Percentiles rank a stretch among this genome's conserved stretches.
These are phyloP conservation scores for Labyrinthula sp. DNA, from an alignment of 352 stramenopile species.

Conservation along the genomic window DNA sequence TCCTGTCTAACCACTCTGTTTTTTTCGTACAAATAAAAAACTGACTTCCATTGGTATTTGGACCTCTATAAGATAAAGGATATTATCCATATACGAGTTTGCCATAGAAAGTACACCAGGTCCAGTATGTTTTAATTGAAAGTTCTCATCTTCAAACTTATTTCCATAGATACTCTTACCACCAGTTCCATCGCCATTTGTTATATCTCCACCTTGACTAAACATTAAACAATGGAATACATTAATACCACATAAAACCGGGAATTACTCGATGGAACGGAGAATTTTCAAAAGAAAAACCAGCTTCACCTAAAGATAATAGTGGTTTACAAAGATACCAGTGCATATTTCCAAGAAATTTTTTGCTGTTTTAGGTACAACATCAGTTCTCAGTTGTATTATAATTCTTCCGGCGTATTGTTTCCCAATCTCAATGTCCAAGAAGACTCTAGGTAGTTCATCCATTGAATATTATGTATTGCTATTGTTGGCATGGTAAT, in stretches of 20 bases:
- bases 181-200: conserved; percentile 62
- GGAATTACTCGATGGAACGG: conserved; percentile 72
- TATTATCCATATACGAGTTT: too few relatives aligned
- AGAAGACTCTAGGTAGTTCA: conserved; percentile 94
- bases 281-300: conserved; percentile 71
- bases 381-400: conserved; percentile 42
- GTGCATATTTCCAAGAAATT: conserved; percentile 94
- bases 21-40: conserved; percentile 97
- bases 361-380: conserved; percentile 88
- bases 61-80: too few relatives aligned
- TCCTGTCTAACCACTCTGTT: conserved; percentile 84
- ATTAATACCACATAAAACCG: conserved; percentile 61
- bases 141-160: conserved; percentile 84
- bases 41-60: conserved; percentile 87
- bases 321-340: too few relatives aligned
- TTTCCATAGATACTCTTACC: conserved; percentile 71
- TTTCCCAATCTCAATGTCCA: conserved; percentile 79
- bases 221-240: neutral
- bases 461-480: too few relatives aligned
- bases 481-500: too few relatives aligned
- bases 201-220: conserved; percentile 60
- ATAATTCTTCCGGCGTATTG: conserved; percentile 54
- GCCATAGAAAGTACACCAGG: conserved; percentile 85
- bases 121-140: conserved; percentile 54
- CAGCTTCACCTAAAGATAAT: conserved; percentile 85